phyloP scores from a whole-genome alignment of 2,329 filamentous ascomycete species.

The Paracorniculantispora psalliotae region DNA sequence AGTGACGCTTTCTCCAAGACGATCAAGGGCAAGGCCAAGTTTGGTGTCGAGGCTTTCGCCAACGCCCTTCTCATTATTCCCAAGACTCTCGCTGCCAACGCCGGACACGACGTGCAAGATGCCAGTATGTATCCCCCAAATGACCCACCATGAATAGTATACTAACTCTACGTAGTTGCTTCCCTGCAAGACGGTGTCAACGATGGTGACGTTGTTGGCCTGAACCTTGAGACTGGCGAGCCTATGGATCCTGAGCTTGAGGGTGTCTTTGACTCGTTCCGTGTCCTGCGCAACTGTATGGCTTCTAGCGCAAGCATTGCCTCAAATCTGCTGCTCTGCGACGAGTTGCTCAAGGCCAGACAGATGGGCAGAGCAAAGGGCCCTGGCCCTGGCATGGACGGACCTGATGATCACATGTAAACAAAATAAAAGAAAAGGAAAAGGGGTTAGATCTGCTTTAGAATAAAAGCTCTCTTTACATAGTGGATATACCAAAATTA shows the following conservation, averaged over 20 bases:
- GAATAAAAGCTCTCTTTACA: slow-evolving; percentile 30
- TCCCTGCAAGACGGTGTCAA: slow-evolving; percentile 78
- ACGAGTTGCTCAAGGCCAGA: slow-evolving; percentile 94
- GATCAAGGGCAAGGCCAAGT: slow-evolving; percentile 97
- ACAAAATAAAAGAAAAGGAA: slow-evolving; percentile 22
- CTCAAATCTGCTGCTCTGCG: slow-evolving; percentile 88
- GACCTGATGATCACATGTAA: slow-evolving; percentile 49
- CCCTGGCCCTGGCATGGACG: slow-evolving; percentile 61
- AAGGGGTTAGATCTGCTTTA: slow-evolving; percentile 32
- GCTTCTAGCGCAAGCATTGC: slow-evolving; percentile 93
- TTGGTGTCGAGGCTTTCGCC: slow-evolving; percentile 89
- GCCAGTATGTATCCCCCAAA: slow-evolving; percentile 57
- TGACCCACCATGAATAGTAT: not conserved
- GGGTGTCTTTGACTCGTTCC: slow-evolving; percentile 94
- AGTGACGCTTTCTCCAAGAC: slow-evolving; percentile 82
- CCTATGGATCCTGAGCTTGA: slow-evolving; percentile 93
- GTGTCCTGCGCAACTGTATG: slow-evolving; percentile 87
- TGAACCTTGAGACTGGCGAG: slow-evolving; percentile 81
- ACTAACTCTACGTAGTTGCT: slow-evolving; percentile 56
- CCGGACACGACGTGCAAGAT: slow-evolving; percentile 95
- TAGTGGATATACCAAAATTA: slow-evolving; percentile 19
- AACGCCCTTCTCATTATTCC: slow-evolving; percentile 93
- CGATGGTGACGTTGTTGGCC: slow-evolving; percentile 79
- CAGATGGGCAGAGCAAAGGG: slow-evolving; percentile 75
- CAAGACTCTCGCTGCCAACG: slow-evolving; percentile 94